Evolutionary conservation across 2,329 filamentous ascomycete genomes (phyloP).

Genomic region (Monosporascus ibericus): DNA sequence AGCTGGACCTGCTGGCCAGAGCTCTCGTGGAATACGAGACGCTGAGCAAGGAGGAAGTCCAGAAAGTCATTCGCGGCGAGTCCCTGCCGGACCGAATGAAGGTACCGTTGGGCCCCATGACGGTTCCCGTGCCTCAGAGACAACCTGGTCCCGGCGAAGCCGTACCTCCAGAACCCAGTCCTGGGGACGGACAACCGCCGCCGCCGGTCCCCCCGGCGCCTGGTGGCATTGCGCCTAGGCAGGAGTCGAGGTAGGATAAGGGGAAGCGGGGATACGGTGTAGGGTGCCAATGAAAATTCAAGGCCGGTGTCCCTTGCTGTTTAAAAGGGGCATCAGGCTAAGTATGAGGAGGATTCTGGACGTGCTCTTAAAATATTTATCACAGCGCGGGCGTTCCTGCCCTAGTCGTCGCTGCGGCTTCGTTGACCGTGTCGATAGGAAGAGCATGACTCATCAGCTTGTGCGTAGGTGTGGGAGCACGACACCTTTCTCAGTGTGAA

Average conservation of each 20-base stretch:
- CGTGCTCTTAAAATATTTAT: too few relatives aligned
- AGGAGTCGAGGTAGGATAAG: background rate
- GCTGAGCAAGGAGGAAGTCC: slow-evolving; percentile 79
- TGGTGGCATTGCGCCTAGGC: slow-evolving; percentile 13
- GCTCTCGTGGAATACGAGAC: slow-evolving; percentile 94
- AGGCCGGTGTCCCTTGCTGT: too few relatives aligned
- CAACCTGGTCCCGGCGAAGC: slow-evolving; percentile 17
- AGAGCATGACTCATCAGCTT: too few relatives aligned
- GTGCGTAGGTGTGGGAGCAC: too few relatives aligned
- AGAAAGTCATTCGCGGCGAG: slow-evolving; percentile 83
- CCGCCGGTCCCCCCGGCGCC: slow-evolving; percentile 20
- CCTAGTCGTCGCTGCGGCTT: too few relatives aligned
- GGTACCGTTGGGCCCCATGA: slow-evolving; percentile 55
- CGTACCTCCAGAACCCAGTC: slow-evolving; percentile 10
- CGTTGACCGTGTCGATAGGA: too few relatives aligned
- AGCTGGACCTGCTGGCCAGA: slow-evolving; percentile 81
- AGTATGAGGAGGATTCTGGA: background rate
- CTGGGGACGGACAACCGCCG: slow-evolving; percentile 13
- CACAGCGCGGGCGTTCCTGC: too few relatives aligned
- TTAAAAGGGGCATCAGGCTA: background rate
- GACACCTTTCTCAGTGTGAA: too few relatives aligned
- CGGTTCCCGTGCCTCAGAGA: slow-evolving; percentile 49
- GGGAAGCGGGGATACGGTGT: too few relatives aligned
- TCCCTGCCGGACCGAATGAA: slow-evolving; percentile 65
- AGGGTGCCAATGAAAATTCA: too few relatives aligned